Base-by-base conservation (phyloP, 805 yeast species). In the Candida maesae region DNA sequence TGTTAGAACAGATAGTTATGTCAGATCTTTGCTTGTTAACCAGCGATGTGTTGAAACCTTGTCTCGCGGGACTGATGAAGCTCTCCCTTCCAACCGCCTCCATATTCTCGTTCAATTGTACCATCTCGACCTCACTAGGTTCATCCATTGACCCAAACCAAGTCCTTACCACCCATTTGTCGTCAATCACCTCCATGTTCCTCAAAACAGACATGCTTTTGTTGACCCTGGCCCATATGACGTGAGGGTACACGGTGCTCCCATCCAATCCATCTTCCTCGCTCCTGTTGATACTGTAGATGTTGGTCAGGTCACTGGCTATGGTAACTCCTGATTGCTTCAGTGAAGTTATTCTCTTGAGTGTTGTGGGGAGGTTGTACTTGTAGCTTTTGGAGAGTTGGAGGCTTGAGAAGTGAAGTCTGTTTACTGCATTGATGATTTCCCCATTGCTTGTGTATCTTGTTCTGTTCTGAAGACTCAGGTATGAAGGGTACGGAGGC, bases 91-190 rank as follows among this genome's bases (percentile, higher is more conserved):
- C 35, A 2, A 41, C 30, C 3, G 33, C 20, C 20, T 47, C 47
- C 13, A 43, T 23, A 21, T 35, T 21, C 8, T 42, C 39, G 29
- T 44, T 39, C 15, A 36, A 24, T 1, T 17, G 23, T 14, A 28
- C 30, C 9, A 42, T 0, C 20, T 38, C 50, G 13, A 50, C 20
- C 18, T 46, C 43, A 38, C 58, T 53, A 1, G 54, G 53, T 14
- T 51, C 53, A 38, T 53, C 50, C 34, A 48, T 33, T 2, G 42
- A 35, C 0, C 58, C 59, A 31, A 37, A 41, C 58, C 58, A 55
- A 9, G 55, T 44, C 23, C 56, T 39, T 3, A 45, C 17, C 1
- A 42, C 5, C 10, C 39, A 13, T 10, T 13, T 25, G 20, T 28
- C 26, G 7, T 36, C 29, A 10, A 18, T 18, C 3, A 35, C 4